Evolutionary conservation across 2,329 filamentous ascomycete species (phyloP).

Genomic region (Ascochyta viciae-villosae): DNA sequence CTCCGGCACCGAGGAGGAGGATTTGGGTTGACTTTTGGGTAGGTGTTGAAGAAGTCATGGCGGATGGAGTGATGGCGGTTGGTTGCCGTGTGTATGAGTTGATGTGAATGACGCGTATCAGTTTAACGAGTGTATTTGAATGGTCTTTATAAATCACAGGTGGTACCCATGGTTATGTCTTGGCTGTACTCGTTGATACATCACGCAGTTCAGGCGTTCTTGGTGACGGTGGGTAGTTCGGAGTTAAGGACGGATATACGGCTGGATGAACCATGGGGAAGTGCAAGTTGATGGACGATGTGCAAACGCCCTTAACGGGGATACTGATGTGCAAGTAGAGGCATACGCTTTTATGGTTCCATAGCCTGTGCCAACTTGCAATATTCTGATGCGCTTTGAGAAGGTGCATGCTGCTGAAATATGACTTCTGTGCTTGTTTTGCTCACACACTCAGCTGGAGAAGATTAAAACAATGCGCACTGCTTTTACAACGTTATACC

Average conservation of each 20-base stretch:
- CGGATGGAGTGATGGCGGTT: background rate
- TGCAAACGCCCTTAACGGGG: background rate
- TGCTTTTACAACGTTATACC: too few species aligned
- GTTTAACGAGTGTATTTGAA: background rate
- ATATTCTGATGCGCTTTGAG: background rate
- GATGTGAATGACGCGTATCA: background rate
- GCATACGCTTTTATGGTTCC: too few species aligned
- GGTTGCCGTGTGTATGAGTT: background rate
- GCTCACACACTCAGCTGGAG: too few species aligned
- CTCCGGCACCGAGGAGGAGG: conserved; percentile 71
- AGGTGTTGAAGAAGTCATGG: background rate
- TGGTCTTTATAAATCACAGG: too few species aligned
- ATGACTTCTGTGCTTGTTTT: too few species aligned
- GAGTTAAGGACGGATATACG: background rate
- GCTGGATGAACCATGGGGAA: background rate
- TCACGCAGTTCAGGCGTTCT: background rate
- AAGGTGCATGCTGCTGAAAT: background rate
- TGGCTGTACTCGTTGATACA: background rate
- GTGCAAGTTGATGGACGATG: background rate
- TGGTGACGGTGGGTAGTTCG: background rate
- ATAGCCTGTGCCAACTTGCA: background rate
- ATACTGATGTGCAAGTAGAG: background rate
- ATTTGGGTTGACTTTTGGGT: conserved; percentile 41
- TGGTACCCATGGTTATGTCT: background rate
- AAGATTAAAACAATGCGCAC: too few species aligned